A percentile compares a stretch with the other conserved stretches of the same genome.
Conservation (phyloP, 495 filamentous ascomycete species). For the Beverwykella pulmonaria region DNA sequence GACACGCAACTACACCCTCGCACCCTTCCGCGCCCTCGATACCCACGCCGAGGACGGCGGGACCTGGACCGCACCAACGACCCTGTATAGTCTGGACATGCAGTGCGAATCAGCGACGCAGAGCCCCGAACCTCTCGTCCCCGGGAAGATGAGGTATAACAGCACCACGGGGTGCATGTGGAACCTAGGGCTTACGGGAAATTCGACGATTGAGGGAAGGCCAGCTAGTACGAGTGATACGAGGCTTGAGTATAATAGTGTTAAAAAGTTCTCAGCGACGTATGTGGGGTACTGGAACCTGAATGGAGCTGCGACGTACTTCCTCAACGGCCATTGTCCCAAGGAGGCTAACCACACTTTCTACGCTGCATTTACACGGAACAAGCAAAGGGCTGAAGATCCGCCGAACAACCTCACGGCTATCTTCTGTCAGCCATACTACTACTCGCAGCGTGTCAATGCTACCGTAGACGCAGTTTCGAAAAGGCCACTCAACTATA, state of each 20-base stretch:
- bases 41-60: background rate
- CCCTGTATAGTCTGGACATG: conserved; percentile 44
- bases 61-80: conserved; percentile 44
- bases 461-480: conserved; percentile 37
- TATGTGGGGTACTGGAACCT: conserved; percentile 47
- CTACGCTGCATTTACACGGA: conserved; percentile 36
- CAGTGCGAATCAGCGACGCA: conserved; percentile 47
- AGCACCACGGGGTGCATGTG: too few species aligned
- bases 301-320: conserved; percentile 25
- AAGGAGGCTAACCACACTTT: conserved; percentile 38
- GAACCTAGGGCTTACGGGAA: too few species aligned
- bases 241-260: background rate
- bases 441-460: conserved; percentile 44
- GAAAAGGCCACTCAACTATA: conserved; percentile 12
- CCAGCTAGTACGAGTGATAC: background rate
- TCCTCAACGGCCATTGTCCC: conserved; percentile 40
- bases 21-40: conserved; percentile 44
- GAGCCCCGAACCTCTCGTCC: too few species aligned
- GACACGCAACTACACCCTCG: conserved; percentile 42
- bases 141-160: too few species aligned
- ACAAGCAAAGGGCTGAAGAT: conserved; percentile 3
- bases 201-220: background rate
- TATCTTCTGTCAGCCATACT: conserved; percentile 49
- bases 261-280: conserved; percentile 22
- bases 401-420: conserved; percentile 34